Percentiles rank a stretch among this genome's conserved stretches.
These are phyloP conservation scores for Tephrocybe sp. DNA, from an alignment of 768 basidiomycete genomes.

Conservation along the genomic window DNA sequence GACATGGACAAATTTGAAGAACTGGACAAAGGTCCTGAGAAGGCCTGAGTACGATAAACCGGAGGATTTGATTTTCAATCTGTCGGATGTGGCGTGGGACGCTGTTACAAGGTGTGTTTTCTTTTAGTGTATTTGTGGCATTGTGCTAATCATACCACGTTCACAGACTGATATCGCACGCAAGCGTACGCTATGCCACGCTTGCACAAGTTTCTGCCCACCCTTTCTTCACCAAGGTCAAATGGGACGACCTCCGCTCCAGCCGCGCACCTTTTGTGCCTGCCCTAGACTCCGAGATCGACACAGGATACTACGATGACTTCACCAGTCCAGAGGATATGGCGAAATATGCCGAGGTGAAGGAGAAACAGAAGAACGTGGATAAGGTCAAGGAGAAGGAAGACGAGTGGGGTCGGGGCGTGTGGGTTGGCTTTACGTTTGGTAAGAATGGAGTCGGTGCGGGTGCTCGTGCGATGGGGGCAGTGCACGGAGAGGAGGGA, in stretches of 20 bases:
- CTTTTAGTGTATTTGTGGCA: background rate
- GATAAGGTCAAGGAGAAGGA: conserved; percentile 90
- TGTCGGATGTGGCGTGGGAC: conserved; percentile 92
- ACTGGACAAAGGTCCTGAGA: conserved; percentile 92
- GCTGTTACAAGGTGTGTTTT: conserved; percentile 75
- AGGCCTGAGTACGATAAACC: conserved; percentile 94
- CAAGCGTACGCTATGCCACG: conserved; percentile 75
- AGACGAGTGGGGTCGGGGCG: conserved; percentile 66
- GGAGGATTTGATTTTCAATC: conserved; percentile 96
- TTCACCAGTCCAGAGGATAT: conserved; percentile 89
- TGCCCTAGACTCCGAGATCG: conserved; percentile 89
- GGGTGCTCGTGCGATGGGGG: conserved; percentile 42
- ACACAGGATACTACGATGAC: conserved; percentile 95
- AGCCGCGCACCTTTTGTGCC: conserved; percentile 90
- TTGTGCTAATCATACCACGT: background rate
- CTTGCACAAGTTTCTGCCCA: conserved; percentile 72
- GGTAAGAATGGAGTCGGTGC: conserved; percentile 80
- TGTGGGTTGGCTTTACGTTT: conserved; percentile 93
- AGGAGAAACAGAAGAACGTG: conserved; percentile 95
- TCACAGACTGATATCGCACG: conserved; percentile 80
- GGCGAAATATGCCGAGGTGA: conserved; percentile 98
- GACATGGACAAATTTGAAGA: conserved; percentile 98
- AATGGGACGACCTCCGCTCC: conserved; percentile 80
- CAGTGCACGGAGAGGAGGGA: conserved; percentile 45
- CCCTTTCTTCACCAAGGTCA: conserved; percentile 77